These are phyloP conservation scores for Pestalotiopsis sp. DNA, from an alignment of 2,329 filamentous ascomycete species.

Conservation along the genomic window DNA sequence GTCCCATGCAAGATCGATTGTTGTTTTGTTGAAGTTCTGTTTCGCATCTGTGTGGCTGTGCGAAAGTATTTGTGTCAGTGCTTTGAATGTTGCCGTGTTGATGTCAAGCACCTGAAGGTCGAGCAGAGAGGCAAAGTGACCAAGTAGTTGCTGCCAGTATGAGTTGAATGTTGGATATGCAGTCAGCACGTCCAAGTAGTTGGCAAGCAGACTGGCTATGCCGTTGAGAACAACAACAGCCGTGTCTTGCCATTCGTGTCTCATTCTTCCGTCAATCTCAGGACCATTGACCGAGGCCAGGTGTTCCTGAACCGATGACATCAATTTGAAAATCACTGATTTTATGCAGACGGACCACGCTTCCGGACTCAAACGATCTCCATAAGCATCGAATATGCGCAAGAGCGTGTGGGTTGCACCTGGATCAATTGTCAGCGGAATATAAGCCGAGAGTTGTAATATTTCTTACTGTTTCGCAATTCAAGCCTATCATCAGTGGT, in stretches of 20 bases:
- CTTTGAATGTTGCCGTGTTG: conserved; percentile 71
- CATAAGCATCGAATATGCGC: conserved; percentile 89
- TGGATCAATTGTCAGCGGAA: conserved; percentile 32
- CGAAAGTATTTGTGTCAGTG: conserved; percentile 65
- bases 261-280: conserved; percentile 42
- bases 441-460: conserved; percentile 21
- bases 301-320: conserved; percentile 69
- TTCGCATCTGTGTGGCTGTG: conserved; percentile 46
- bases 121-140: conserved; percentile 67
- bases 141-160: conserved; percentile 76
- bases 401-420: conserved; percentile 87
- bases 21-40: conserved; percentile 48
- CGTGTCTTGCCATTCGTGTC: conserved; percentile 71
- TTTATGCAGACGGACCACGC: conserved; percentile 85
- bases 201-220: conserved; percentile 72
- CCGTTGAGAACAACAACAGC: conserved; percentile 75
- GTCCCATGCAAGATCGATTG: conserved; percentile 66
- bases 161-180: conserved; percentile 67
- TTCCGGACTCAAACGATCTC: conserved; percentile 74
- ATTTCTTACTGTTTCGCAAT: conserved; percentile 68
- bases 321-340: conserved; percentile 77
- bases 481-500: conserved; percentile 74
- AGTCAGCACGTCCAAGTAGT: conserved; percentile 75
- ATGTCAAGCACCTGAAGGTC: conserved; percentile 68
- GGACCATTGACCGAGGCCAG: conserved; percentile 42